phyloP scores from a whole-genome alignment of 108 stramenopile species.

The Aurantiochytrium sp. region DNA sequence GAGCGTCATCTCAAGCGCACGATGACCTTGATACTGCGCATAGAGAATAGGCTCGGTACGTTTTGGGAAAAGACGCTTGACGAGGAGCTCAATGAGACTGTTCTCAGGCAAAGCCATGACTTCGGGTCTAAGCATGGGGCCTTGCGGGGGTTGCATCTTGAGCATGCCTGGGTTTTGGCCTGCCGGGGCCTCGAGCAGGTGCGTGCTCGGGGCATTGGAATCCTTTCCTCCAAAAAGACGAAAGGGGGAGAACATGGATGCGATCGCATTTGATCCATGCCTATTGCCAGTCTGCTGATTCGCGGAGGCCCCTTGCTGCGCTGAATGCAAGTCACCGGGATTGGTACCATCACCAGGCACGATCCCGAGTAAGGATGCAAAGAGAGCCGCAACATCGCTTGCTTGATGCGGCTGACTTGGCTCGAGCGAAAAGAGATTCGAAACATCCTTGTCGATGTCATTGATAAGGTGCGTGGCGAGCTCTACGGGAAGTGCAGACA shows the following conservation, averaged over 20 bases:
- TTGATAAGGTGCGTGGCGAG: not conserved
- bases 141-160: not conserved
- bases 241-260: too few relatives aligned
- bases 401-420: not conserved
- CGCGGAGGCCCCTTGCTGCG: too few relatives aligned
- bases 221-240: too few relatives aligned
- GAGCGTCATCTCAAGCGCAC: not conserved
- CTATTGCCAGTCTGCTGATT: too few relatives aligned
- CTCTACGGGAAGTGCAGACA: not conserved
- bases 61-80: not conserved
- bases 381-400: not conserved
- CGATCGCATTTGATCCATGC: too few relatives aligned
- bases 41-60: not conserved
- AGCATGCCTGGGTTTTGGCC: not conserved
- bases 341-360: too few relatives aligned
- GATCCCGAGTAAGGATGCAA: not conserved
- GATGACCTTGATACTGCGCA: not conserved
- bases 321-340: too few relatives aligned
- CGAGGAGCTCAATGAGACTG: not conserved
- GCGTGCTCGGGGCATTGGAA: too few relatives aligned
- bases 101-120: not conserved
- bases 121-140: not conserved
- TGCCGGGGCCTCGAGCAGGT: too few relatives aligned
- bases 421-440: not conserved
- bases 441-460: not conserved